Evolutionary conservation across 2,329 filamentous ascomycete species (phyloP).

Genomic region (Fusarium sulawesiense): DNA sequence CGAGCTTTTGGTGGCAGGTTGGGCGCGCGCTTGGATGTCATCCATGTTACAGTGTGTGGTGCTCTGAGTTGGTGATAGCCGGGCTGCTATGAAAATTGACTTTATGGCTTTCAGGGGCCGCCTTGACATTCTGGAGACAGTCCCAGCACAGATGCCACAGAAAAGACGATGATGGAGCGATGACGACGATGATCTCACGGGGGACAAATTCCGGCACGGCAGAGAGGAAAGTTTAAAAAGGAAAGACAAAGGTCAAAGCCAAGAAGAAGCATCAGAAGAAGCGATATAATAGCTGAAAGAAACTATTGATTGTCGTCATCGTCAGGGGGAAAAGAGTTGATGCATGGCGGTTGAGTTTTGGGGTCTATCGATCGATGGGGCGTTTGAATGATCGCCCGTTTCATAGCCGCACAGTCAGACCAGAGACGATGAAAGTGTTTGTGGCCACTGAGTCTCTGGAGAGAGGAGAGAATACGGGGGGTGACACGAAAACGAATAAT

Average conservation of each 20-base stretch:
- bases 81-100: slow-evolving; percentile 17
- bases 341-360: slow-evolving; percentile 18
- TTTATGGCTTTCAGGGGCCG: slow-evolving; percentile 34
- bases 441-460: neutral
- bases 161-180: slow-evolving; percentile 10
- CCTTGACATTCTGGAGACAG: slow-evolving; percentile 1
- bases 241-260: neutral
- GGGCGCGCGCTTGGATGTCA: slow-evolving; percentile 3
- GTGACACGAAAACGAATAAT: slow-evolving; percentile 23
- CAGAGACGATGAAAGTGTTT: slow-evolving; percentile 9
- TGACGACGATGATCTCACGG: slow-evolving; percentile 27
- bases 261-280: neutral
- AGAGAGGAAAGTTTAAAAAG: neutral
- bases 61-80: neutral
- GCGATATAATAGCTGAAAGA: neutral
- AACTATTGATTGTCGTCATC: neutral
- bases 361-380: neutral
- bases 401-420: slow-evolving; percentile 3
- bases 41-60: neutral
- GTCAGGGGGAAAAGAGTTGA: slow-evolving; percentile 7
- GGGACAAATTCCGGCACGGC: slow-evolving; percentile 4
- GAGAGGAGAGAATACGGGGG: neutral
- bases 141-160: neutral
- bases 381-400: slow-evolving; percentile 18
- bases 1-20: slow-evolving; percentile 1